Base-by-base conservation (phyloP, 75 land plant species). In the Isoetes taiwanensis region DNA sequence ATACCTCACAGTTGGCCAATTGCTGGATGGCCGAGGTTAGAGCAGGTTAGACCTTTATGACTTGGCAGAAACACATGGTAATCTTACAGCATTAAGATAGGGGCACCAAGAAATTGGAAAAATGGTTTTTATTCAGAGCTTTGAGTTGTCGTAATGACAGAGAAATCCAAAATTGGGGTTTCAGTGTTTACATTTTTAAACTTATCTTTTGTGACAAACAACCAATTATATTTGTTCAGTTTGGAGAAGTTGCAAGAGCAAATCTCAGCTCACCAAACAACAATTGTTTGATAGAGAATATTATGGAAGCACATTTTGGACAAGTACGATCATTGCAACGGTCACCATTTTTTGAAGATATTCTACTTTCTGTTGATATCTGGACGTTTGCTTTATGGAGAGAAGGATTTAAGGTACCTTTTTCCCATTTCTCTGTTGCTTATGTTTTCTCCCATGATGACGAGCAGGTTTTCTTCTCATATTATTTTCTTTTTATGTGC, bases 351-450 rank as follows among this genome's bases (percentile, higher is more conserved):
- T 71, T 64, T 52, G 68, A 71, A 23, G 59, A 64, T 39, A 53
- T 71, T 0, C 17, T 71, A 1, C 27, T 71, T 0, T 64, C 69
- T 0, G 28, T 71, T 3, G 69, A 66, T 32, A 56, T 65, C 21
- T 71, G 74, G 74, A 65, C 68, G 12, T 71, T 71, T 64, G 74
- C 74, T 0, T 39, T 71, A 0, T 71, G 74, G 74, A 71, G 20
- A 19, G 55, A 58, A 59, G 63, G 39, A n/a, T 52, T 71, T 41
- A 52, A 64, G 68, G 74, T 71, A 17, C 19, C 20, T 0, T 35
- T 20, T 30, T 2, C 23, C 23, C 16, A 9, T 16, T 5, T 5
- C 6, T 46, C 14, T 23, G 4, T 16, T 4, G 8, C 16, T 5
- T 23, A 17, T 46, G 16, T 43, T 43, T 5, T 24, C 50, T 43